Conservation (phyloP, 164 flowering plant species). For the Euptelea pleiosperma region DNA sequence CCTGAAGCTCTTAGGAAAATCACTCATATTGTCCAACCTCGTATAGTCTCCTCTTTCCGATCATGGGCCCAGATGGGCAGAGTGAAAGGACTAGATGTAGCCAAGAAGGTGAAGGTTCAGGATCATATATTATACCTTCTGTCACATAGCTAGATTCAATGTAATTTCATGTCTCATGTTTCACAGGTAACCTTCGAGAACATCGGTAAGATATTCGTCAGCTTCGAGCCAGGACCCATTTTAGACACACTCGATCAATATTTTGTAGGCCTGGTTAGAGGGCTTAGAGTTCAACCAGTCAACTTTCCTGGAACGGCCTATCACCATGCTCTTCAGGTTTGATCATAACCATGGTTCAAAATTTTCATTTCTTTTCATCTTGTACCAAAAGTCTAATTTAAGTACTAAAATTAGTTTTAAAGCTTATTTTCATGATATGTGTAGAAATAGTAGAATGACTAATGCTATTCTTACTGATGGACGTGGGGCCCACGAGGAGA, state of each 20-base stretch:
- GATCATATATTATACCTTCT: too few species aligned
- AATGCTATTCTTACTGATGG: too few species aligned
- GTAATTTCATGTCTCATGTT: too few species aligned
- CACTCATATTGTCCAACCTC: conserved; percentile 32
- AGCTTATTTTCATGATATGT: too few species aligned
- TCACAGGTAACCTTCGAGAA: conserved; percentile 19
- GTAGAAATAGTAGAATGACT: too few species aligned
- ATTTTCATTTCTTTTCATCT: too few species aligned
- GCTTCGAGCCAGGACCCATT: conserved; percentile 43
- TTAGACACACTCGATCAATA: conserved; percentile 28
- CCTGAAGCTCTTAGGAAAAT: conserved; percentile 36
- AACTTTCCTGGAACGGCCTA: conserved; percentile 49
- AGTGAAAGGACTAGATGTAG: conserved; percentile 23
- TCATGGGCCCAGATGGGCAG: conserved; percentile 24
- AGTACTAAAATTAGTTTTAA: too few species aligned
- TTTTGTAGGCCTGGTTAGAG: conserved; percentile 31
- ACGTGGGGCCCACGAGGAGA: too few species aligned
- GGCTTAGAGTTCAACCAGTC: conserved; percentile 41
- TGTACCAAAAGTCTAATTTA: too few species aligned
- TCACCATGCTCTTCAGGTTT: conserved; percentile 46
- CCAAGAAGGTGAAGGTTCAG: conserved; percentile 30
- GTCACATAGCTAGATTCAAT: too few species aligned
- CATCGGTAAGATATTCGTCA: conserved; percentile 32
- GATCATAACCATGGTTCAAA: too few species aligned
- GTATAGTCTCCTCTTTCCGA: conserved; percentile 19